A percentile compares a stretch with the other conserved stretches of the same genome.
phyloP scores from a whole-genome alignment of 106 monocot species.

The Dactylorhiza incarnata region DNA sequence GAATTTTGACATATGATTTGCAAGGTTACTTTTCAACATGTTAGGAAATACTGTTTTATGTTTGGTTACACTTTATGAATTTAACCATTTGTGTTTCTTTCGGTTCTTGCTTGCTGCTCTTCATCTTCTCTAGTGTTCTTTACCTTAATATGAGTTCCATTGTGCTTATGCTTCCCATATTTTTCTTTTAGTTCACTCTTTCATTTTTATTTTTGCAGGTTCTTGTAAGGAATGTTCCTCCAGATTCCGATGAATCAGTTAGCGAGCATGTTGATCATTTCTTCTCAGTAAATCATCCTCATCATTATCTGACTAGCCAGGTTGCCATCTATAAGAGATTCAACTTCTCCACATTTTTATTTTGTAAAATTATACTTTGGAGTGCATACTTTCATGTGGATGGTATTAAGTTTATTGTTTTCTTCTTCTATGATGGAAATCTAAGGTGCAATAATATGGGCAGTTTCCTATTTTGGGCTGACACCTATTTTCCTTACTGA shows the following conservation, averaged over 20 bases:
- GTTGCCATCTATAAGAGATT: slow-evolving; percentile 32
- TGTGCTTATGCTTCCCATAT: background rate
- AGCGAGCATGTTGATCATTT: slow-evolving; percentile 88
- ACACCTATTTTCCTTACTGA: too few species aligned
- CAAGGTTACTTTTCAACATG: background rate
- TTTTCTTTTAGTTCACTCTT: background rate
- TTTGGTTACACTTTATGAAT: background rate
- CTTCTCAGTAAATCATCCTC: slow-evolving; percentile 77
- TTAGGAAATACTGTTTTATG: background rate
- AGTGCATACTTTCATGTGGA: background rate
- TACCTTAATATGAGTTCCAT: background rate
- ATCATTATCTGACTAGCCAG: slow-evolving; percentile 80
- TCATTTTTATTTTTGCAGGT: slow-evolving; percentile 35
- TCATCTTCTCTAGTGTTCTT: background rate
- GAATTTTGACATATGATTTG: background rate
- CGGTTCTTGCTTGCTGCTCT: background rate
- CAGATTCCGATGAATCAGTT: slow-evolving; percentile 82
- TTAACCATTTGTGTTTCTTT: background rate
- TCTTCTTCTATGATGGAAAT: background rate
- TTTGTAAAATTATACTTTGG: background rate
- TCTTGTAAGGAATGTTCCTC: slow-evolving; percentile 77
- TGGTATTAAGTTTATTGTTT: background rate
- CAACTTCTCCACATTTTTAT: background rate
- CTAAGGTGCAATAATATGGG: background rate
- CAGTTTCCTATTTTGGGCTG: background rate